phyloP scores from a whole-genome alignment of 495 filamentous ascomycete species.

The Daldinia childiae region DNA sequence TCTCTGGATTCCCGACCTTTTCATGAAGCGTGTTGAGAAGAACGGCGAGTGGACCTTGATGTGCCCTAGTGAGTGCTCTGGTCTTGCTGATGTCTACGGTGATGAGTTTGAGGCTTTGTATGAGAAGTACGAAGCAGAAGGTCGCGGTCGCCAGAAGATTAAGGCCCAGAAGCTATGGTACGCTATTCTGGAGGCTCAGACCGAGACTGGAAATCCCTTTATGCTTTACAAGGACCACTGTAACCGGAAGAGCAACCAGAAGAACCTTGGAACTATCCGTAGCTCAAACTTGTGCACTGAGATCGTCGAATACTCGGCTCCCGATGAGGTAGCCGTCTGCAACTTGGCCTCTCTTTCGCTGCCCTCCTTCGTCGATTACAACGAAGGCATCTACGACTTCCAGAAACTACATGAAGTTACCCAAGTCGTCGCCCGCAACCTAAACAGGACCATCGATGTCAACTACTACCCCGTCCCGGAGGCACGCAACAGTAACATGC shows the following conservation, averaged over 20 bases:
- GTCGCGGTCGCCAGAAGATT: slow-evolving; percentile 85
- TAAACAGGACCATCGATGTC: slow-evolving; percentile 97
- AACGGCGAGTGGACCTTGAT: slow-evolving; percentile 97
- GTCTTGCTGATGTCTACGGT: slow-evolving; percentile 94
- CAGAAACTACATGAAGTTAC: slow-evolving; percentile 92
- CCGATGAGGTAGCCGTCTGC: slow-evolving; percentile 98
- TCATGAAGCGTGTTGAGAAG: slow-evolving; percentile 98
- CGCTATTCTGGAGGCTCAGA: slow-evolving; percentile 95
- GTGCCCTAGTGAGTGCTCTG: slow-evolving; percentile 95
- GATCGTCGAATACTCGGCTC: slow-evolving; percentile 96
- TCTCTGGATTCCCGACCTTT: slow-evolving; percentile 97
- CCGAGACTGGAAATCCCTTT: slow-evolving; percentile 98
- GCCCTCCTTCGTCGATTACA: slow-evolving; percentile 86
- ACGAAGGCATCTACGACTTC: slow-evolving; percentile 87
- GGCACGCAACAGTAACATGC: slow-evolving; percentile 93
- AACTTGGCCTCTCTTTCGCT: slow-evolving; percentile 95
- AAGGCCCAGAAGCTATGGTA: slow-evolving; percentile 99
- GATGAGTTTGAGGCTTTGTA: slow-evolving; percentile 97
- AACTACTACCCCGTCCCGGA: slow-evolving; percentile 97
- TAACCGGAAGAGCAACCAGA: slow-evolving; percentile 99
- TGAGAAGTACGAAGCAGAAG: slow-evolving; percentile 91
- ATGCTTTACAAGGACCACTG: slow-evolving; percentile 99
- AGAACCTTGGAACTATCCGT: slow-evolving; percentile 97
- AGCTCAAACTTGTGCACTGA: slow-evolving; percentile 99
- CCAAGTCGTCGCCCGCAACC: slow-evolving; percentile 86